Evolutionary conservation across 306 rosid species (phyloP), one percentile per base, ranked within the genome.

Genomic region (Arachis hypogaea): DNA sequence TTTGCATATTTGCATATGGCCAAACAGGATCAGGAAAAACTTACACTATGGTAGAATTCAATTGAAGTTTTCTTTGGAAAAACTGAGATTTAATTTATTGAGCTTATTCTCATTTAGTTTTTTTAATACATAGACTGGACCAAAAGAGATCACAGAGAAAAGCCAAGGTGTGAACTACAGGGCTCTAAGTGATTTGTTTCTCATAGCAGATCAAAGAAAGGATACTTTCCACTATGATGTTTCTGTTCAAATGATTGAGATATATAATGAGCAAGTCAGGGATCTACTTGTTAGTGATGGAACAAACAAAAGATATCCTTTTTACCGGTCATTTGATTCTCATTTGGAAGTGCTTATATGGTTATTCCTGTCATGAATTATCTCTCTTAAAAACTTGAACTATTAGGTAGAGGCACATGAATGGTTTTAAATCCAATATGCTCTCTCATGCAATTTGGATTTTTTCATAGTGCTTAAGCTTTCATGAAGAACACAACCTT

Each of bases 11-110:
- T 82, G 98, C 98, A 40, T 92, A 92, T 54, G 98, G 98, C 60
- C 98, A 92, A 81, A 92, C 98, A 9, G 98, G 98, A 81, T 92
- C 98, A 11, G 98, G 98, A 75, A 92, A 92, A 82, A 92, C 98
- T 64, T 82, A 66, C 82, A 92, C 98, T 9, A 92, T 92, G 98
- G 98, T 92, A 88, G 18, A 75, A 50, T 66, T n/a, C 43, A 43
- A 12, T 54, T 40, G 33, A 59, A 63, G 47, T 59, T 77, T 36
- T 72, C 36, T 63, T 11, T 30, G 6, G 5, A 16, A 38, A 40
- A n/a, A 28, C 51, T 43, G 29, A 42, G 45, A 59, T 22, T 10
- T 45, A 33, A 33, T 36, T 49, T 50, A 40, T 69, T 72, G 59
- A 54, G 49, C 3, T 51, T 63, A 59, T 63, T 9, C 72, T 80